Base-by-base conservation (phyloP, 75 land plant genomes). In the Pinus taeda region DNA sequence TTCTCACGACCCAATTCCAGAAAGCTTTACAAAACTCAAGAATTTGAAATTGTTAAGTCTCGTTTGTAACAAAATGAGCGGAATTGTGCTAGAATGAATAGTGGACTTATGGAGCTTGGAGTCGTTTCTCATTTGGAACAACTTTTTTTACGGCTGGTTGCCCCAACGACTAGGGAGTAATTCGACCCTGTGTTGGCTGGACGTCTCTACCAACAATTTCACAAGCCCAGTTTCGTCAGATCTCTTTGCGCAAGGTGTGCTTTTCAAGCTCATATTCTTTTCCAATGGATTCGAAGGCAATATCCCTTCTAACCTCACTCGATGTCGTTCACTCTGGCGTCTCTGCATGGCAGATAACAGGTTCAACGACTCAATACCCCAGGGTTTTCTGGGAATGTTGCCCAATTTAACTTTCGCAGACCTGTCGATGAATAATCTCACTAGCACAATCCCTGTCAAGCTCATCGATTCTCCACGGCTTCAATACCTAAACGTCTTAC, bases 171-270 rank as follows among this genome's bases (percentile, higher is more conserved):
- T 92, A 9, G 94, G 94, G 5, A 74, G 58, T 26, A 45, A 81
- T 76, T 85, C 86, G 39, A 85, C 80, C 13, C 86, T 92, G 33
- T 75, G 74, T 13, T 82, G 73, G 76, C 49, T 92, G 42, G 94
- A 92, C 75, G 90, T 90, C 64, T 92, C 93, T 9, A 87, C 89
- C n/a, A 92, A 92, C 74, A 71, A 61, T 42, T 82, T 92, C 17
- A 74, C 36, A 22, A 91, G 93, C 12, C 69, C 53, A 42, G 76
- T 89, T 55, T 91, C 93, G 49, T 75, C 87, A 24, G 88, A 74
- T 15, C 81, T 92, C 36, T 92, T 91, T 79, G 13, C 63, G 3
- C 83, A 82, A 22, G 92, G 92, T 4, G 37, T 56, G 58, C 84
- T 92, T 8, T 59, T 33, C 61, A 89, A 84, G 77, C 82, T 92